Evolutionary conservation across 768 basidiomycete species (phyloP).

Genomic region (Porpolomopsis calyptriformis): DNA sequence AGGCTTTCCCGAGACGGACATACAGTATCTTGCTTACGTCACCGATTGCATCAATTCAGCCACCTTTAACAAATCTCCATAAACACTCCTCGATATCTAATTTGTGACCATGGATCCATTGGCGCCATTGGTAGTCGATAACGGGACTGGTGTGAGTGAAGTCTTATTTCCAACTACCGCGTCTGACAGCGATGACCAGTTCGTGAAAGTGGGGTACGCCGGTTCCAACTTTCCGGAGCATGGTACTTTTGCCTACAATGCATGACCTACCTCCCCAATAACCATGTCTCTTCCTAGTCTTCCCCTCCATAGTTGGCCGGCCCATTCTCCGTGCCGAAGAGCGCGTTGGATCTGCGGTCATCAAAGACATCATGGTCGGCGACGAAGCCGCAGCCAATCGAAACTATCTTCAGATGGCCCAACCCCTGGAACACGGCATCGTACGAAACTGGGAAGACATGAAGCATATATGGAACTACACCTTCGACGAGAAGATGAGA

Average conservation of each 20-base stretch:
- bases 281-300: constrained; percentile 42
- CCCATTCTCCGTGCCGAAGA: constrained; percentile 97
- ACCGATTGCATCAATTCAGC: too few relatives aligned
- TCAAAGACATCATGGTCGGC: constrained; percentile 98
- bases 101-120: constrained; percentile 32
- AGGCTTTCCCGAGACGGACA: too few relatives aligned
- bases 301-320: constrained; percentile 92
- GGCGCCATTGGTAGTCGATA: constrained; percentile 69
- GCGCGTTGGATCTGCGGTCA: constrained; percentile 72
- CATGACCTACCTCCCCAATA: background rate
- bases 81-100: background rate
- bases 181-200: constrained; percentile 33
- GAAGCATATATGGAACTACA: constrained; percentile 97
- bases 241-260: constrained; percentile 38
- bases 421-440: constrained; percentile 99
- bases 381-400: constrained; percentile 93
- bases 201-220: constrained; percentile 85
- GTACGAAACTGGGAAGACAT: constrained; percentile 99
- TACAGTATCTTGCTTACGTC: too few relatives aligned
- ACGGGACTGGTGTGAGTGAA: constrained; percentile 71
- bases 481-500: constrained; percentile 90
- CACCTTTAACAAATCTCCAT: too few relatives aligned
- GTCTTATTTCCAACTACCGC: constrained; percentile 1
- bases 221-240: constrained; percentile 93
- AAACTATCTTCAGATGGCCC: constrained; percentile 91